A percentile compares a stretch with the other conserved stretches of the same genome.
These are phyloP conservation scores for Hibiscus trionum DNA, from an alignment of 345 rosid species.

Conservation along the genomic window DNA sequence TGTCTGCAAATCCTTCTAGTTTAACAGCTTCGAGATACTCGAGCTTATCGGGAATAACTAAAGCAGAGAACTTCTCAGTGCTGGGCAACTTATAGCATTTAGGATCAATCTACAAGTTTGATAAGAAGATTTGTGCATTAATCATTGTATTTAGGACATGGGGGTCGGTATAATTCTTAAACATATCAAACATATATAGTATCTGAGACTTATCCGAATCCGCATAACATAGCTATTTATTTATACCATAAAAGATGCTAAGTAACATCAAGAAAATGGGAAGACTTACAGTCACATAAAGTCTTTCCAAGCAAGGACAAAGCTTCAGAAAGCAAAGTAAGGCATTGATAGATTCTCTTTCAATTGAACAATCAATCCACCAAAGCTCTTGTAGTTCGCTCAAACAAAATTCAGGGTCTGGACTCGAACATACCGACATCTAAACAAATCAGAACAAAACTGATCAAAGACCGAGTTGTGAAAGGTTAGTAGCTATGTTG, in stretches of 20 bases:
- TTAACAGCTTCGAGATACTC: not conserved
- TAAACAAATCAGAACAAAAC: not conserved
- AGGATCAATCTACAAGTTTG: not conserved
- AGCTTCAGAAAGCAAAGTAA: not conserved
- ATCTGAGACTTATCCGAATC: not conserved
- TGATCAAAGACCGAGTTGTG: not conserved
- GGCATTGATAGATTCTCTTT: not conserved
- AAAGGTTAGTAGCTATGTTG: not conserved
- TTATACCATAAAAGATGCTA: not conserved
- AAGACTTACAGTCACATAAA: not conserved
- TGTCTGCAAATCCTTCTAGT: not conserved
- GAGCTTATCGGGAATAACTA: not conserved
- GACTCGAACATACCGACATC: not conserved
- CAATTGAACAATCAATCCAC: constrained; percentile 8
- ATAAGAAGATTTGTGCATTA: not conserved
- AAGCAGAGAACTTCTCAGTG: not conserved
- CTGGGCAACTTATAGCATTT: not conserved
- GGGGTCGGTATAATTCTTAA: not conserved
- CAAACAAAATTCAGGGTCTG: not conserved
- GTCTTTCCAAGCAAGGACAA: not conserved
- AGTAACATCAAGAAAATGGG: not conserved
- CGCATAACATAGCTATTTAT: not conserved
- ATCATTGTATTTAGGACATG: not conserved
- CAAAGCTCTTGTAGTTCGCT: not conserved
- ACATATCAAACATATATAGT: not conserved